These are phyloP conservation scores for Aspergillus heteromorphus DNA, from an alignment of 495 filamentous ascomycete species.

Conservation along the genomic window DNA sequence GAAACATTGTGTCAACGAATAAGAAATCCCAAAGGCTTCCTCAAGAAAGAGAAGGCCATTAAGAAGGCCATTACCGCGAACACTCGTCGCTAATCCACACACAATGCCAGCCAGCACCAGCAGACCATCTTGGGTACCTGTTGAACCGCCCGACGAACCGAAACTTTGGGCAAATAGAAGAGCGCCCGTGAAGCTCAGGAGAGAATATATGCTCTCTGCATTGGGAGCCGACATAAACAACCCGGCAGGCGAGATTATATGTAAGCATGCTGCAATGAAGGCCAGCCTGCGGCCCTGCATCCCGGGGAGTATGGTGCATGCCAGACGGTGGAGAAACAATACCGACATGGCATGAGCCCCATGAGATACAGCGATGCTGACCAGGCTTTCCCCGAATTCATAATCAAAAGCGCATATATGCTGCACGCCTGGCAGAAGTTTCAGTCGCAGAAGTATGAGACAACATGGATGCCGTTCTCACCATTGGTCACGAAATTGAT, in stretches of 20 bases:
- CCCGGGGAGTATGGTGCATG: not conserved
- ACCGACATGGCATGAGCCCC: constrained; percentile 1
- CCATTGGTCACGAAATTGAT: not conserved
- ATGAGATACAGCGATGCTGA: not conserved
- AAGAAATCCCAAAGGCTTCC: not conserved
- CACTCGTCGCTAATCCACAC: constrained; percentile 1
- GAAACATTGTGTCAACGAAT: not conserved
- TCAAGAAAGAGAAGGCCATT: constrained; percentile 3
- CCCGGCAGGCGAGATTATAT: constrained; percentile 2
- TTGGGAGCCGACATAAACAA: constrained; percentile 2
- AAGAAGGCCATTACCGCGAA: constrained; percentile 5
- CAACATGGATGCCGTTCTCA: not conserved
- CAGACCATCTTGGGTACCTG: not conserved
- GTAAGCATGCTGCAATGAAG: constrained; percentile 6
- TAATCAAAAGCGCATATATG: not conserved
- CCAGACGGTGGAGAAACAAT: not conserved
- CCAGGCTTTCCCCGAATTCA: not conserved
- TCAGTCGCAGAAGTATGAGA: not conserved
- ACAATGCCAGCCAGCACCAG: not conserved
- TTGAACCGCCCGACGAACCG: not conserved
- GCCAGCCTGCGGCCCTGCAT: constrained; percentile 4
- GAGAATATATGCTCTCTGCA: constrained; percentile 1
- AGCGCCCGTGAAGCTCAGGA: constrained; percentile 4
- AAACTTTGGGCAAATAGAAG: constrained; percentile 7
- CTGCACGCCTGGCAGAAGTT: not conserved